Conservation (phyloP, 2,329 filamentous ascomycete species). For the Herpotrichia juniperi region DNA sequence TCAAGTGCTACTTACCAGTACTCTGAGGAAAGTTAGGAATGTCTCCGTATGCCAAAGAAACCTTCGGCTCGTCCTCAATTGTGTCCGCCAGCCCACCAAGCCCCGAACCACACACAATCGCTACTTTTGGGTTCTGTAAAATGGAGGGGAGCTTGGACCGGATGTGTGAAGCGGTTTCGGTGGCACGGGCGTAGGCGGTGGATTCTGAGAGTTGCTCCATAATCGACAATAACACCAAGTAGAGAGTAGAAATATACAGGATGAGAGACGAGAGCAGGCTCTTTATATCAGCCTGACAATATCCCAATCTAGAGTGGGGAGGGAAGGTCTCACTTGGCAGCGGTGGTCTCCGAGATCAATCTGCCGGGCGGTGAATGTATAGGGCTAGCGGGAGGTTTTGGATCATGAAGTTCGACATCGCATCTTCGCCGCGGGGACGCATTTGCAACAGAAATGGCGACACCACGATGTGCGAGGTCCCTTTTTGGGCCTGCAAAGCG, state of each 20-base stretch:
- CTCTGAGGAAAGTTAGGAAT: slow-evolving; percentile 67
- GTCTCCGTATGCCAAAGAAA: slow-evolving; percentile 62
- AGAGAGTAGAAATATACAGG: background rate
- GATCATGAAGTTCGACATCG: slow-evolving; percentile 24
- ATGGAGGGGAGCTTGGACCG: slow-evolving; percentile 55
- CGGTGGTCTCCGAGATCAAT: slow-evolving; percentile 31
- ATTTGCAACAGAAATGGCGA: slow-evolving; percentile 49
- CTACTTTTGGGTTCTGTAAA: slow-evolving; percentile 62
- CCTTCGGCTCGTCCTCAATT: slow-evolving; percentile 56
- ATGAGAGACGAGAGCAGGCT: background rate
- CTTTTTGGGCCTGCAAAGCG: slow-evolving; percentile 51
- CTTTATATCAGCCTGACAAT: background rate
- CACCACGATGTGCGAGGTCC: slow-evolving; percentile 51
- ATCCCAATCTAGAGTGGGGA: slow-evolving; percentile 23
- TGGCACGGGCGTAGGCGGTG: slow-evolving; percentile 50
- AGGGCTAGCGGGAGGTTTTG: slow-evolving; percentile 28
- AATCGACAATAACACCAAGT: background rate
- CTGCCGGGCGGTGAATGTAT: slow-evolving; percentile 32
- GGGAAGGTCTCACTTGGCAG: slow-evolving; percentile 32
- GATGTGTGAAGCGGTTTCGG: slow-evolving; percentile 59
- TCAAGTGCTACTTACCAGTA: slow-evolving; percentile 60
- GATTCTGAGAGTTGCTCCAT: slow-evolving; percentile 34
- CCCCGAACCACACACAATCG: slow-evolving; percentile 70
- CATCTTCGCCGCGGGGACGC: slow-evolving; percentile 13
- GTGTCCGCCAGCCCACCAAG: slow-evolving; percentile 66